phyloP scores from a whole-genome alignment of 495 filamentous ascomycete species.

The Halenospora varia region DNA sequence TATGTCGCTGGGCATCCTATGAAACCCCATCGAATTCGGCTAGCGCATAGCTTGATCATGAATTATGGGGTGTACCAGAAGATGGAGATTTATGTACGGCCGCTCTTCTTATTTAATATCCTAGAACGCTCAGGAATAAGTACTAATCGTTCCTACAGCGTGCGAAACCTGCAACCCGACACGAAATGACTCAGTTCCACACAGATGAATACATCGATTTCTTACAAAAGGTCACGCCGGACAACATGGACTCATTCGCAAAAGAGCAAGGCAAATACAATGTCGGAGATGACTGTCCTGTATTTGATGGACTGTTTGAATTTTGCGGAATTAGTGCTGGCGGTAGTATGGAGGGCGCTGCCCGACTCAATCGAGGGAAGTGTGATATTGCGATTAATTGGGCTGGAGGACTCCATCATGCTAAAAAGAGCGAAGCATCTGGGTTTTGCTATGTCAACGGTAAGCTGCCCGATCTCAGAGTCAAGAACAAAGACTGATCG shows the following conservation, averaged over 20 bases:
- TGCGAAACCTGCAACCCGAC: slow-evolving; percentile 91
- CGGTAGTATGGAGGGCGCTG: slow-evolving; percentile 95
- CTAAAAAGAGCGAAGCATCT: slow-evolving; percentile 93
- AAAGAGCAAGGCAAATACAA: slow-evolving; percentile 97
- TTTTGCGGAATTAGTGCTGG: slow-evolving; percentile 98
- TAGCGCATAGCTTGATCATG: slow-evolving; percentile 97
- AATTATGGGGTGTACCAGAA: slow-evolving; percentile 98
- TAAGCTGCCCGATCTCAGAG: slow-evolving; percentile 34
- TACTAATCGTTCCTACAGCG: slow-evolving; percentile 51
- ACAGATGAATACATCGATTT: slow-evolving; percentile 99
- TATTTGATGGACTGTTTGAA: slow-evolving; percentile 96
- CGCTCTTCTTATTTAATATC: neutral
- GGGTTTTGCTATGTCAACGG: slow-evolving; percentile 99
- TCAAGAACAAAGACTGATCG: slow-evolving; percentile 5
- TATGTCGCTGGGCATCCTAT: slow-evolving; percentile 98
- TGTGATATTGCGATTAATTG: slow-evolving; percentile 98
- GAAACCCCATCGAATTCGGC: slow-evolving; percentile 97
- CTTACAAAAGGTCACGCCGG: slow-evolving; percentile 89
- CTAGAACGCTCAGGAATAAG: neutral
- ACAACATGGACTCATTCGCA: slow-evolving; percentile 94
- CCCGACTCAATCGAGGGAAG: slow-evolving; percentile 84
- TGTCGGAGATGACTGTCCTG: slow-evolving; percentile 95
- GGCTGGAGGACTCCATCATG: slow-evolving; percentile 96
- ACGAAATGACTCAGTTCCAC: slow-evolving; percentile 99
- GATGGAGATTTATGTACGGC: slow-evolving; percentile 95